Percentiles rank a stretch among this genome's conserved stretches.
These are phyloP conservation scores for Aplosporella prunicola DNA, from an alignment of 2,329 filamentous ascomycete genomes.

Conservation along the genomic window DNA sequence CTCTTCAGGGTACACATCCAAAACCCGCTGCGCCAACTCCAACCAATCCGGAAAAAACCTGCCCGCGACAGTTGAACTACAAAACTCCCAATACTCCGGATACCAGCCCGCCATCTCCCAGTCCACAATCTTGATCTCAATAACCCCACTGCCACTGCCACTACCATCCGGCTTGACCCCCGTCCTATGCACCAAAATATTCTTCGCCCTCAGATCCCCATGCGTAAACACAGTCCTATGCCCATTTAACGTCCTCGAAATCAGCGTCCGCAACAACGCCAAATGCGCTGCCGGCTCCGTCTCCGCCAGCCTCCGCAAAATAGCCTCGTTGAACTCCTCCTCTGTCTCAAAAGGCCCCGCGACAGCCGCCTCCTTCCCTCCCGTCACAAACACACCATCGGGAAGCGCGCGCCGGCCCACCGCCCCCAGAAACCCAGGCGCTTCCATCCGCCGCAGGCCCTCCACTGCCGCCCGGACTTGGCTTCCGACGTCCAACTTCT, in stretches of 20 bases:
- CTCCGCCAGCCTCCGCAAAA: slow-evolving; percentile 6
- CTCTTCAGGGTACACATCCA: slow-evolving; percentile 1
- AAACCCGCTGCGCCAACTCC: slow-evolving; percentile 7
- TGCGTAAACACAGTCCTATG: slow-evolving; percentile 14
- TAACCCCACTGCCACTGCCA: background rate
- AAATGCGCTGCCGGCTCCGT: slow-evolving; percentile 1
- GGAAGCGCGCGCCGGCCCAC: slow-evolving; percentile 4
- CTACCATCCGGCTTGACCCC: background rate
- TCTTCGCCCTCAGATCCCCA: slow-evolving; percentile 14
- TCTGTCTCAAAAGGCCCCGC: slow-evolving; percentile 13
- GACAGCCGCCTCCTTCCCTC: background rate
- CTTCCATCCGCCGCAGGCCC: slow-evolving; percentile 11
- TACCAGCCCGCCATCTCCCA: slow-evolving; percentile 16
- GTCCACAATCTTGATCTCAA: slow-evolving; percentile 13
- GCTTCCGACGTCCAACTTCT: slow-evolving; percentile 11
- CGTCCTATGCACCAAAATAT: slow-evolving; percentile 13
- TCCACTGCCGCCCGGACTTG: slow-evolving; percentile 10
- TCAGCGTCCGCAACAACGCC: slow-evolving; percentile 7
- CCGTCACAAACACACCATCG: slow-evolving; percentile 10
- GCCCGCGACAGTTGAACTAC: slow-evolving; percentile 11
- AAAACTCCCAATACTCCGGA: slow-evolving; percentile 16
- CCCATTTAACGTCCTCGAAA: background rate
- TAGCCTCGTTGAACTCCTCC: slow-evolving; percentile 12
- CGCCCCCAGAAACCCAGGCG: slow-evolving; percentile 10
- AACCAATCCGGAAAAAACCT: slow-evolving; percentile 11